phyloP scores from a whole-genome alignment of 805 yeast species.

The Komagataella populi region DNA sequence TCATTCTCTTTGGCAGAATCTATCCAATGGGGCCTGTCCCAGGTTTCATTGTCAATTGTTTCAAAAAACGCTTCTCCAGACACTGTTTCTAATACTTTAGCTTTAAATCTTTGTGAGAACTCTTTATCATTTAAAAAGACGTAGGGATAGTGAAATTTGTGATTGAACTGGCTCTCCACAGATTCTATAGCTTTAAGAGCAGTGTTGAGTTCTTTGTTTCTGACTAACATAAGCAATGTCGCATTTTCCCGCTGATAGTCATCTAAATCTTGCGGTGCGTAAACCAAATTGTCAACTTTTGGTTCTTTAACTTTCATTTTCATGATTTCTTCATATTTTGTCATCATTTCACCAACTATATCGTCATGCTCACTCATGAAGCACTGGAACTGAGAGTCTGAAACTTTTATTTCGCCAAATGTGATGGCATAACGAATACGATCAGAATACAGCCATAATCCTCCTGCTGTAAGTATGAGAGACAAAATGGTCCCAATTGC shows the following conservation, averaged over 20 bases:
- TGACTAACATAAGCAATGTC: slow-evolving; percentile 58
- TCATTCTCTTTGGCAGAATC: slow-evolving; percentile 20
- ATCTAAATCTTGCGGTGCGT: slow-evolving; percentile 8
- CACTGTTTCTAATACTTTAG: slow-evolving; percentile 22
- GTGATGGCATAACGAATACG: not conserved
- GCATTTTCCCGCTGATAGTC: slow-evolving; percentile 47
- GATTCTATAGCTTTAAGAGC: slow-evolving; percentile 40
- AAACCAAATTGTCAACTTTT: slow-evolving; percentile 20
- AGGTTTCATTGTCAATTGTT: slow-evolving; percentile 28
- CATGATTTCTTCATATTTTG: slow-evolving; percentile 23
- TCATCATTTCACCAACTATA: slow-evolving; percentile 22
- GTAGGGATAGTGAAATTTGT: slow-evolving; percentile 67
- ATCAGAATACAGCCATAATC: not conserved
- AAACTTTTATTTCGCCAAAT: not conserved
- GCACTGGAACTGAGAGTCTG: not conserved
- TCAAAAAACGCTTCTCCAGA: slow-evolving; percentile 35
- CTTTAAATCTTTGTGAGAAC: slow-evolving; percentile 45
- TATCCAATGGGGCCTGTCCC: slow-evolving; percentile 34
- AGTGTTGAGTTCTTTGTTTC: slow-evolving; percentile 43
- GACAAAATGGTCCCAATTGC: not conserved
- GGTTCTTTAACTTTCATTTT: slow-evolving; percentile 32
- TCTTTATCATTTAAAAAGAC: slow-evolving; percentile 64
- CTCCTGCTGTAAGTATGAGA: not conserved
- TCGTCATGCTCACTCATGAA: not conserved
- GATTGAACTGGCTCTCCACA: slow-evolving; percentile 54